A percentile compares a stretch with the other conserved stretches of the same genome.
Conservation (phyloP, 352 stramenopile genomes). For the Phytophthora idaei region DNA sequence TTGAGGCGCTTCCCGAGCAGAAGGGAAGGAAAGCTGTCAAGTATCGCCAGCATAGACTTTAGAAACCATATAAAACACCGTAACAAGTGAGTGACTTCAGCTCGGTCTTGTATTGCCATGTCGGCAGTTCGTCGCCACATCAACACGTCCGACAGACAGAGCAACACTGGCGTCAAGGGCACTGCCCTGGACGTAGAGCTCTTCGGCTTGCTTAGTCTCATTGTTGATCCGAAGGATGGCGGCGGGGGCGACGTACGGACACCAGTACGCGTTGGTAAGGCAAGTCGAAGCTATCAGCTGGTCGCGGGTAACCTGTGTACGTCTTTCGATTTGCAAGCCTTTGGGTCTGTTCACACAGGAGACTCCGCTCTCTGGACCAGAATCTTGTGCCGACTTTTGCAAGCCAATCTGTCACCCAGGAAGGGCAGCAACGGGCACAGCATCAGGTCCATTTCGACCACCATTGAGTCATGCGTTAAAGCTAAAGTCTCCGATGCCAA, state of each 20-base stretch:
- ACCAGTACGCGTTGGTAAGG: conserved; percentile 8
- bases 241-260: conserved; percentile 20
- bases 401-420: conserved; percentile 34
- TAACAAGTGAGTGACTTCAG: conserved; percentile 22
- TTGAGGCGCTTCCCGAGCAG: conserved; percentile 8
- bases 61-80: conserved; percentile 19
- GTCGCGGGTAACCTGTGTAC: conserved; percentile 5
- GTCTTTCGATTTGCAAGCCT: conserved; percentile 24
- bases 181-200: conserved; percentile 12
- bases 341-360: background rate
- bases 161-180: conserved; percentile 15
- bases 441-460: conserved; percentile 17
- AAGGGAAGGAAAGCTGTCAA: conserved; percentile 12
- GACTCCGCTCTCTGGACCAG: conserved; percentile 19
- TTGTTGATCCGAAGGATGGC: conserved; percentile 5
- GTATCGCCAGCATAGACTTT: conserved; percentile 22
- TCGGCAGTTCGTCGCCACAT: conserved; percentile 3
- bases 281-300: conserved; percentile 27
- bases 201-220: conserved; percentile 6
- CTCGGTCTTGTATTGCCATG: conserved; percentile 1
- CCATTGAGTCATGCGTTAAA: conserved; percentile 3
- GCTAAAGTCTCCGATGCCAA: background rate
- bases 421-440: conserved; percentile 24
- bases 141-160: conserved; percentile 9
- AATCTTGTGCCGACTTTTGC: conserved; percentile 21